Evolutionary conservation across 2,329 filamentous ascomycete species (phyloP), one percentile per base, ranked within the genome.

Genomic region (Ophiocordyceps polyrhachis-furcata): DNA sequence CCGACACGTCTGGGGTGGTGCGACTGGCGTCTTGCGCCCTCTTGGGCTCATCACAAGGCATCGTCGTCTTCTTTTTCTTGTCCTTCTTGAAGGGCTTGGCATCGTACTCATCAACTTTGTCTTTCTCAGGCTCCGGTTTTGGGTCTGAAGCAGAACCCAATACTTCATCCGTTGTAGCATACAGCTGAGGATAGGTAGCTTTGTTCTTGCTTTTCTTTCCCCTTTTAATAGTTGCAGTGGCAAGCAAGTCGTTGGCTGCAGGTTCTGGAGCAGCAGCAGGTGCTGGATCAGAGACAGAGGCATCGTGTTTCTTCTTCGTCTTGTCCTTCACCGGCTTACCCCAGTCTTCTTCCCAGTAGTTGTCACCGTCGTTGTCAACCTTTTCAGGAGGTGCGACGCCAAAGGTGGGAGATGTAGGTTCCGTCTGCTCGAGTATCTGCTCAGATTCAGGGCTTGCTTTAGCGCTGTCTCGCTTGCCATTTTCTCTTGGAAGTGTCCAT

Each of bases 181-280:
- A 47, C 28, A 37, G 43, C 21, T 45, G 46, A 14, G 45, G 25
- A 20, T 48, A 46, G 6, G 29, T 17, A 19, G 31, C 19, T 19
- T 43, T 48, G 45, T 55, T 62, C 49, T 66, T 66, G 52, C 69
- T 69, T 51, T 56, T 56, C 45, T 55, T 57, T 32, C 53, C 50
- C 35, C 56, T 56, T 41, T 55, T 55, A 5, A 52, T 48, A 4
- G 48, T 40, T 5, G 41, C 42, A 8, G 44, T 19, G n/a, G 41
- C 45, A 42, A 45, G 43, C 31, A 45, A 14, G 29, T 43, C 41
- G 23, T 45, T 41, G 5, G 41, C 31, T 14, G 44, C 35, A 23
- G 43, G 21, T 21, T 41, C 42, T 9, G 29, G 13, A 4, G 45
- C 45, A 17, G 41, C 14, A 7, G 46, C n/a, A 7, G 46, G 21